Base-by-base conservation (phyloP, 345 rosid species). In the Bruguiera sexangula region DNA sequence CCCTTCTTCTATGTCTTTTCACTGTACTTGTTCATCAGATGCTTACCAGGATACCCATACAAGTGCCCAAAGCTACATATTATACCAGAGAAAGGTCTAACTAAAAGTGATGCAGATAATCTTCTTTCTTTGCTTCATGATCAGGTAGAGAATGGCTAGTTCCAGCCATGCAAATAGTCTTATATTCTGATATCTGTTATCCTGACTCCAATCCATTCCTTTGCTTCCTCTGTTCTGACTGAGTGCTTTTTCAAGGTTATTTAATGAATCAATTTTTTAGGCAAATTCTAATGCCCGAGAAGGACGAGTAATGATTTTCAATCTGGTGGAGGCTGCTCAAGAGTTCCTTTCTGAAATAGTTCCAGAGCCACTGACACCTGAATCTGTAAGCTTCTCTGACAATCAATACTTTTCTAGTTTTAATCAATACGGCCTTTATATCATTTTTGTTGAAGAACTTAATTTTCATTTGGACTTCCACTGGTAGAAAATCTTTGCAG, bases 291-390 rank as follows among this genome's bases (percentile, higher is more conserved):
- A 91, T 86, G 84, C 98, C 22, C 90, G 97, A 34, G 96, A 91
- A 82, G 98, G 96, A 57, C 86, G 97, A 43, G 98, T 94, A 24
- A 94, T 94, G 98, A 89, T 94, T 80, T 91, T 75, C 77, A 94
- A 91, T 84, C 80, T 94, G 80, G 98, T 94, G 73, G 98, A 91
- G 80, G 97, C 96, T 75, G 97, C 97, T 69, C 98, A 94, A 82
- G 98, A 94, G 76, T 94, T 94, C 80, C 82, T 94, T 58, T 89
- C 97, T 51, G 97, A 86, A 83, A 79, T 91, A 36, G 85, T 83
- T 70, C 94, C 97, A 16, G 69, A 69, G 10, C 74, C 61, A 60
- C 86, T 66, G 77, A 63, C 84, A 36, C 77, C 78, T 34, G 81
- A 85, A 74, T 53, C 86, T 80, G 96, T 93, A 85, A 82, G 90